These are phyloP conservation scores for Geosmithia putterillii DNA, from an alignment of 2,329 filamentous ascomycete genomes.

Conservation along the genomic window DNA sequence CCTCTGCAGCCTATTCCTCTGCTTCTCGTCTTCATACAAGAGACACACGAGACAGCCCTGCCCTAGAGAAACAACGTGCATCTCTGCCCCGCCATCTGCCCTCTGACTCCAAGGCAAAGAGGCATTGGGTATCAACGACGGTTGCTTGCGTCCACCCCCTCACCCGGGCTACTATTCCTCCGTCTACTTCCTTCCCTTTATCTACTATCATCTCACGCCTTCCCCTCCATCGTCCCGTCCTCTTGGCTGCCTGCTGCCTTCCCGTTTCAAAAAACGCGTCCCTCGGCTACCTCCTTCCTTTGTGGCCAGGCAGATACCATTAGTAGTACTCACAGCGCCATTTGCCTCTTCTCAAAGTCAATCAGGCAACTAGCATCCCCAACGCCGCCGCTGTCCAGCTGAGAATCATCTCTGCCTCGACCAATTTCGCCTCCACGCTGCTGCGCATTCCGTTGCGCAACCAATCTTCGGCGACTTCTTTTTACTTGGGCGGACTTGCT, in stretches of 20 bases:
- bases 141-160: background rate
- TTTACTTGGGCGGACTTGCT: no score
- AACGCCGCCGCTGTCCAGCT: no score
- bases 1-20: no score
- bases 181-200: background rate
- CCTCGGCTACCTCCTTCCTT: background rate
- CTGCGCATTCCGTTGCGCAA: no score
- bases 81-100: background rate
- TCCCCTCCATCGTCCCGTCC: background rate
- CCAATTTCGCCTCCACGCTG: no score
- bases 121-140: background rate
- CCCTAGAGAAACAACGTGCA: background rate
- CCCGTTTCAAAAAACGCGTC: background rate
- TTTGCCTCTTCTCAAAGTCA: no score
- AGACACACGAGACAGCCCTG: background rate
- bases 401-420: no score
- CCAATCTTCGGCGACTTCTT: no score
- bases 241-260: background rate
- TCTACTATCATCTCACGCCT: background rate
- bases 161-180: background rate
- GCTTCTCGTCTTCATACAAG: background rate
- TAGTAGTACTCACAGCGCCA: no score
- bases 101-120: background rate
- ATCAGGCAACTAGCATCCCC: no score
- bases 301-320: no score